Evolutionary conservation across 495 filamentous ascomycete genomes (phyloP).

Genomic region (Friedmanniomyces endolithicus): DNA sequence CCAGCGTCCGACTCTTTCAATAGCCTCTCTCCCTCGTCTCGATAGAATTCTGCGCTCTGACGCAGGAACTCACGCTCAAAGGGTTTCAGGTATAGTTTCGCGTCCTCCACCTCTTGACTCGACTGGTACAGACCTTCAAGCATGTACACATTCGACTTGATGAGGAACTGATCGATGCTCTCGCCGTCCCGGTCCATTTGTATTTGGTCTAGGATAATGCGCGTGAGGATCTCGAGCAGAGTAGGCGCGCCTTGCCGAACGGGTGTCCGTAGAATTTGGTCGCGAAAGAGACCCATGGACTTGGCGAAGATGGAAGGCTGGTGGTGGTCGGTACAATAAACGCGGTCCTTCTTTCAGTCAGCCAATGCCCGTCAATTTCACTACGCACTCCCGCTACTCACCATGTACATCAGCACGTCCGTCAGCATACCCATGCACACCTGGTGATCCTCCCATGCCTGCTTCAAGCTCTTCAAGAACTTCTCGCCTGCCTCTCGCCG

Average conservation of each 20-base stretch:
- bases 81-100: slow-evolving; percentile 69
- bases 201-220: slow-evolving; percentile 79
- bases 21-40: slow-evolving; percentile 55
- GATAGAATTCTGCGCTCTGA: slow-evolving; percentile 63
- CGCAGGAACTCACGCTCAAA: slow-evolving; percentile 72
- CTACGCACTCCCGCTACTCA: slow-evolving; percentile 28
- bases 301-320: slow-evolving; percentile 69
- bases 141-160: slow-evolving; percentile 80
- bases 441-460: slow-evolving; percentile 78
- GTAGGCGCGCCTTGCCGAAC: slow-evolving; percentile 33
- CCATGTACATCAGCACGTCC: slow-evolving; percentile 97
- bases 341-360: slow-evolving; percentile 47
- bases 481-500: slow-evolving; percentile 67
- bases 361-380: background rate
- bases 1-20: slow-evolving; percentile 68
- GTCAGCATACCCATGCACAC: slow-evolving; percentile 93
- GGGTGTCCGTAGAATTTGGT: slow-evolving; percentile 55
- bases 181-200: slow-evolving; percentile 85
- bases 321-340: slow-evolving; percentile 56
- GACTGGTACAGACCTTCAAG: slow-evolving; percentile 81
- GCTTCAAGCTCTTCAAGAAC: slow-evolving; percentile 63
- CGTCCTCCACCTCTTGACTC: slow-evolving; percentile 54
- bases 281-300: slow-evolving; percentile 77
- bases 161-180: slow-evolving; percentile 68
- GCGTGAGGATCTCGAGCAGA: slow-evolving; percentile 60